Evolutionary conservation across 1,139 yeast species (phyloP).

Genomic region (Suhomyces choctaworum): DNA sequence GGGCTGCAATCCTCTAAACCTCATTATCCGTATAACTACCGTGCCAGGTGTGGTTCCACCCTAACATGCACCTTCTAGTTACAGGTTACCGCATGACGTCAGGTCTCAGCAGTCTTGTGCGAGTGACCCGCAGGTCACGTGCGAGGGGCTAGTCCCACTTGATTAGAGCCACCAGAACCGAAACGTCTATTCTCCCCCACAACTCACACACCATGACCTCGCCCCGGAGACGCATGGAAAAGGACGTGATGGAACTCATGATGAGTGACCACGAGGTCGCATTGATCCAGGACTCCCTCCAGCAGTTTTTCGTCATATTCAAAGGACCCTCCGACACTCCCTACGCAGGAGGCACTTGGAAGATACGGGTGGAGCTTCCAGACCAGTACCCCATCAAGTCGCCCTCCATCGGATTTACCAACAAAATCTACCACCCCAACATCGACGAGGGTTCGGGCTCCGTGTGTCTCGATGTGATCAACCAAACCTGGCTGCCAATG

Average conservation of each 20-base stretch:
- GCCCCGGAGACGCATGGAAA: constrained; percentile 87
- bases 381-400: constrained; percentile 95
- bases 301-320: constrained; percentile 84
- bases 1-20: too few species aligned
- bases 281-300: constrained; percentile 83
- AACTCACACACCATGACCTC: constrained; percentile 47
- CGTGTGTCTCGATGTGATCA: constrained; percentile 93
- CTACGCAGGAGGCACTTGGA: constrained; percentile 90
- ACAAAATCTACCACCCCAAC: constrained; percentile 92
- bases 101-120: too few species aligned
- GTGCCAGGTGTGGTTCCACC: too few species aligned
- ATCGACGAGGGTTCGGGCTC: constrained; percentile 89
- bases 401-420: constrained; percentile 92
- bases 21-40: too few species aligned
- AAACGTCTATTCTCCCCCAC: not conserved
- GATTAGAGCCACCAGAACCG: too few species aligned
- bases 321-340: constrained; percentile 89
- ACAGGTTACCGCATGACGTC: too few species aligned
- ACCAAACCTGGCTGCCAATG: constrained; percentile 99
- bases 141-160: too few species aligned
- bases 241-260: constrained; percentile 95
- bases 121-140: constrained; percentile 9
- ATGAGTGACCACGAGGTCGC: constrained; percentile 94
- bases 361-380: constrained; percentile 89
- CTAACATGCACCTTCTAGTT: too few species aligned